These are phyloP conservation scores for Carex myosuroides DNA, from an alignment of 176 grass and related monocot species.

Conservation along the genomic window DNA sequence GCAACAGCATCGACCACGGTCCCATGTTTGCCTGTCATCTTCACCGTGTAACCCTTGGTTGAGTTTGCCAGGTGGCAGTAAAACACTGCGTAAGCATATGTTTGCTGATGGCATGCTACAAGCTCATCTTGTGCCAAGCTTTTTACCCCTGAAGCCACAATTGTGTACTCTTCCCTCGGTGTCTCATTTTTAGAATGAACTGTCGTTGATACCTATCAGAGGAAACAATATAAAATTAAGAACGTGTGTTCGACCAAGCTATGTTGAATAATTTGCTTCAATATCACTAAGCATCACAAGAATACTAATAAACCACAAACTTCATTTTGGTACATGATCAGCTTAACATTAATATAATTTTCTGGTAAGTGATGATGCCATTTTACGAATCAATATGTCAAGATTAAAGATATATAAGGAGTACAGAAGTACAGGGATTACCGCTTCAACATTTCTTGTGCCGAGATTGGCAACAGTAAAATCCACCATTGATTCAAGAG, in stretches of 20 bases:
- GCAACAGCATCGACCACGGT: conserved; percentile 57
- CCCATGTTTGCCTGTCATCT: conserved; percentile 52
- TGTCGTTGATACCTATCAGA: conserved; percentile 26
- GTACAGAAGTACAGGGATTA: background rate
- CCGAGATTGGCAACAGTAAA: conserved; percentile 62
- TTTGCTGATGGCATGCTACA: conserved; percentile 65
- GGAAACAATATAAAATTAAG: background rate
- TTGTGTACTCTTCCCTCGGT: conserved; percentile 47
- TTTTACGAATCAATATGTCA: background rate
- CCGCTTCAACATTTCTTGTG: conserved; percentile 44
- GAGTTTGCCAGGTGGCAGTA: conserved; percentile 52
- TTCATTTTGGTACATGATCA: background rate
- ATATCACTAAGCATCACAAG: background rate
- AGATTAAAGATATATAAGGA: no score
- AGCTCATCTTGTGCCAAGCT: conserved; percentile 14
- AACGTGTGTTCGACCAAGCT: background rate
- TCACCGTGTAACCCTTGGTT: conserved; percentile 62
- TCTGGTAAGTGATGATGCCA: background rate
- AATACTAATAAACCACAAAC: background rate
- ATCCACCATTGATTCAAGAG: conserved; percentile 92
- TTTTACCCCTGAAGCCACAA: conserved; percentile 29
- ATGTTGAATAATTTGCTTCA: background rate
- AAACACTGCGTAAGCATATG: conserved; percentile 76
- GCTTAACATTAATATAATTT: background rate
- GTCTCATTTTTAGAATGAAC: conserved; percentile 27